Evolutionary conservation across 2,329 filamentous ascomycete species (phyloP), one percentile per base, ranked within the genome.

Genomic region (Chaetomiaceae sp.): DNA sequence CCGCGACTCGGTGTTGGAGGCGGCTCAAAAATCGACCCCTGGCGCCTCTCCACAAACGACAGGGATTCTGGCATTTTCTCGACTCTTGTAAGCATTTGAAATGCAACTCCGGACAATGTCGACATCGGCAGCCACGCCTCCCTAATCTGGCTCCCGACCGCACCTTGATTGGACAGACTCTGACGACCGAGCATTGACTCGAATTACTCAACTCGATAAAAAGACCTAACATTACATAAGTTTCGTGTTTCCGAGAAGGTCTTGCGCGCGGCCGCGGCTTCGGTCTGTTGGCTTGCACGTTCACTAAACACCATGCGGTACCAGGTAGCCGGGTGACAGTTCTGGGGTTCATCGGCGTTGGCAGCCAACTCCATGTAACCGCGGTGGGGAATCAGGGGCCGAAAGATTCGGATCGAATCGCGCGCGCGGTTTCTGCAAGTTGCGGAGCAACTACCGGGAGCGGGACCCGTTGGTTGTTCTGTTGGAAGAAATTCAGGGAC

Each of bases 91-190:
- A 56, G 46, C 42, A 56, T 56, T 51, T 54, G 40, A 56, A 53
- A 56, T 53, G 38, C 37, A 20, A n/a, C 19, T 19, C 8, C 20
- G 11, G 22, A 34, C 38, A 15, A 6, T 29, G n/a, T 25, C 4
- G 12, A 34, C 23, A 36, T 9, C 9, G 12, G 9, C 19, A 2
- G 17, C 9, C 2, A 2, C 33, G 17, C 6, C 45, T 47, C 22
- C 54, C 50, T 9, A 19, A 36, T 51, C 1, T 15, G 47, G 51
- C 38, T 36, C 20, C n/a, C 36, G 6, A 39, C 22, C 17, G 6
- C 17, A n/a, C 45, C 5, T 27, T 29, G 65, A 64, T 55, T 54
- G 51, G 51, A 39, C n/a, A 44, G 20, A n/a, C n/a, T n/a, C n/a
- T n/a, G n/a, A n/a, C 9, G 6, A 6, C 50, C 4, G 1, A 14